Evolutionary conservation across 345 rosid genomes (phyloP).

Genomic region (Salix koriyanagi): DNA sequence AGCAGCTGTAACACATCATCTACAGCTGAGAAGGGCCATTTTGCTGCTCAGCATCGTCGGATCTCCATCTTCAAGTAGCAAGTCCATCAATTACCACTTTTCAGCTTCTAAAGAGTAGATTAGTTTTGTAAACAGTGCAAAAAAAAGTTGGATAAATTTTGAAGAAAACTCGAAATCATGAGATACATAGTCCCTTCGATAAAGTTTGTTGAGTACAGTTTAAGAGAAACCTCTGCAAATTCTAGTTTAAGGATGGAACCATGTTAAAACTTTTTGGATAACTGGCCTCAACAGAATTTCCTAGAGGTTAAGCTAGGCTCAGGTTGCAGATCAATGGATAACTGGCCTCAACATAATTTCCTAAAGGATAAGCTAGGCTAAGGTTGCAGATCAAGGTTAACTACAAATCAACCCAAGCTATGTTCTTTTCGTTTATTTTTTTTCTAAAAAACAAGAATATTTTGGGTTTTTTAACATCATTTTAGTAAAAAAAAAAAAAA

Average conservation of each 20-base stretch:
- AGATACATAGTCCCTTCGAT: background rate
- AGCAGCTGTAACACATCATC: background rate
- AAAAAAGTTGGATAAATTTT: background rate
- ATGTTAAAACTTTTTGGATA: background rate
- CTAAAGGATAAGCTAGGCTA: background rate
- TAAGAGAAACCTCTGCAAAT: background rate
- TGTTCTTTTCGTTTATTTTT: too few relatives aligned
- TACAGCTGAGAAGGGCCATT: slow-evolving; percentile 7
- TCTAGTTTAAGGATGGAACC: background rate
- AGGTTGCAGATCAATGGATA: background rate
- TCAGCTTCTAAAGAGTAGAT: background rate
- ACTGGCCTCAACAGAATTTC: background rate
- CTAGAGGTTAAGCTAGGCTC: background rate
- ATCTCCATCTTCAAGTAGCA: background rate
- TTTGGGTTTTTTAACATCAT: too few relatives aligned
- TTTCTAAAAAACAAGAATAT: too few relatives aligned
- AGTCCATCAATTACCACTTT: background rate
- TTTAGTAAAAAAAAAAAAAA: too few relatives aligned
- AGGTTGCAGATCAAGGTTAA: too few relatives aligned
- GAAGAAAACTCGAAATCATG: background rate
- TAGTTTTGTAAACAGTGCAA: background rate
- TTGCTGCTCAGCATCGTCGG: background rate
- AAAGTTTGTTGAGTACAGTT: background rate
- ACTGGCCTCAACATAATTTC: background rate
- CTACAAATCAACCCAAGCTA: too few relatives aligned